These are phyloP conservation scores for Echium plantagineum DNA, from an alignment of 257 asterid genomes.

Conservation along the genomic window DNA sequence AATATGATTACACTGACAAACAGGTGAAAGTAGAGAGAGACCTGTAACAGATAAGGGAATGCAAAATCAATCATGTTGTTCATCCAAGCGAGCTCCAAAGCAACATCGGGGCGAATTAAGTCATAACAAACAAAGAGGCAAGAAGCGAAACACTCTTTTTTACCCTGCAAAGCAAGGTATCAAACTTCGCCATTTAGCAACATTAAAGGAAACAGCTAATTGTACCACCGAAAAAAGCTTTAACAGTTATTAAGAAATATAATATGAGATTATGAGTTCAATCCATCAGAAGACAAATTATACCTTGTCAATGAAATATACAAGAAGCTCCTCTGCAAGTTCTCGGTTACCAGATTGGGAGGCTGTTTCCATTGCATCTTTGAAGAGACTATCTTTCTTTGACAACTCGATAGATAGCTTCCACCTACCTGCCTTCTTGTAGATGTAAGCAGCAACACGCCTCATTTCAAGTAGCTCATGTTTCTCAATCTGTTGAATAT, in stretches of 20 bases:
- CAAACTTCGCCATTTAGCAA: not conserved
- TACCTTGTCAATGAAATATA: conserved; percentile 94
- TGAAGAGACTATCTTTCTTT: conserved; percentile 91
- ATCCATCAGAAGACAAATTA: not conserved
- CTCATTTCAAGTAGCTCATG: conserved; percentile 99
- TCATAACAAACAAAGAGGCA: conserved; percentile 98
- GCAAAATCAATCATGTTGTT: conserved; percentile 93
- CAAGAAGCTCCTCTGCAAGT: conserved; percentile 98
- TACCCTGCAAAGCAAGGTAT: conserved; percentile 54
- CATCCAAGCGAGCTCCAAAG: conserved; percentile 96
- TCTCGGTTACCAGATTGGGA: conserved; percentile 99
- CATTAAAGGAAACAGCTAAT: not conserved
- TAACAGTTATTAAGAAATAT: too few species aligned
- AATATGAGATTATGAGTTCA: not conserved
- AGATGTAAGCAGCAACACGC: conserved; percentile 97
- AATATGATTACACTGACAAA: too few species aligned
- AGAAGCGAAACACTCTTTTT: conserved; percentile 96
- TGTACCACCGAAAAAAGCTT: not conserved
- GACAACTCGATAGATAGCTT: conserved; percentile 97
- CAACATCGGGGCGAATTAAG: conserved; percentile 85
- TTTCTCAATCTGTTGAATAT: conserved; percentile 73
- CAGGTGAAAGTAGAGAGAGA: conserved; percentile 14
- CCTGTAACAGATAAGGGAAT: conserved; percentile 95
- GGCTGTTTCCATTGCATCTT: conserved; percentile 99
- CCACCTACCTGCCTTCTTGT: conserved; percentile 99